phyloP scores from a whole-genome alignment of 306 rosid species.

The Cucurbita pepo region DNA sequence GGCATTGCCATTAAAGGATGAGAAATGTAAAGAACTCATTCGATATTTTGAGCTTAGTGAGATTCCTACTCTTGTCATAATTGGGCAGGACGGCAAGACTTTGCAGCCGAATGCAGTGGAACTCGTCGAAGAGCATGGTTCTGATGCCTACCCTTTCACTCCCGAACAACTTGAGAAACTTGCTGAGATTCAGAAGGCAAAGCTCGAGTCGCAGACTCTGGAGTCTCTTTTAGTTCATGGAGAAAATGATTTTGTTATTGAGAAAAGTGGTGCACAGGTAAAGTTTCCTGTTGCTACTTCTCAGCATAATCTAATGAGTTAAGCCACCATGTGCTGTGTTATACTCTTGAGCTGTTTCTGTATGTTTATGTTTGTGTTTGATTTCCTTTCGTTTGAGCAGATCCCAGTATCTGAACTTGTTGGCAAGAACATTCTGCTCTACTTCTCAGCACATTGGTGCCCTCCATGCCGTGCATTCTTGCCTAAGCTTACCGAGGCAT shows the following conservation, averaged over 20 bases:
- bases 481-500: slow-evolving; percentile 53
- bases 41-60: slow-evolving; percentile 35
- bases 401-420: slow-evolving; percentile 44
- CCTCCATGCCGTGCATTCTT: slow-evolving; percentile 64
- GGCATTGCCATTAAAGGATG: slow-evolving; percentile 50
- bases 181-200: slow-evolving; percentile 37
- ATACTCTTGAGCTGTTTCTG: not conserved
- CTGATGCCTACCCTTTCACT: slow-evolving; percentile 56
- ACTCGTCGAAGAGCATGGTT: slow-evolving; percentile 40
- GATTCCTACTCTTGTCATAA: slow-evolving; percentile 45
- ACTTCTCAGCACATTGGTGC: slow-evolving; percentile 86
- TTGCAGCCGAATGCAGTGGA: slow-evolving; percentile 34
- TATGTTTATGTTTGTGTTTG: no score
- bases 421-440: slow-evolving; percentile 58
- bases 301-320: not conserved
- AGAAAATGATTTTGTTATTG: slow-evolving; percentile 31
- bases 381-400: slow-evolving; percentile 13
- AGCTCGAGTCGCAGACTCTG: slow-evolving; percentile 42
- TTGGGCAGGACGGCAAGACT: slow-evolving; percentile 64
- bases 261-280: slow-evolving; percentile 43
- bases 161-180: slow-evolving; percentile 49
- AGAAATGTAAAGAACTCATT: slow-evolving; percentile 18
- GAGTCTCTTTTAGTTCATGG: slow-evolving; percentile 46
- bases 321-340: not conserved
- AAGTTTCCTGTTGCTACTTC: not conserved